These are phyloP conservation scores for Diutina scorzettiae DNA, from an alignment of 1,139 yeast species.

Conservation along the genomic window DNA sequence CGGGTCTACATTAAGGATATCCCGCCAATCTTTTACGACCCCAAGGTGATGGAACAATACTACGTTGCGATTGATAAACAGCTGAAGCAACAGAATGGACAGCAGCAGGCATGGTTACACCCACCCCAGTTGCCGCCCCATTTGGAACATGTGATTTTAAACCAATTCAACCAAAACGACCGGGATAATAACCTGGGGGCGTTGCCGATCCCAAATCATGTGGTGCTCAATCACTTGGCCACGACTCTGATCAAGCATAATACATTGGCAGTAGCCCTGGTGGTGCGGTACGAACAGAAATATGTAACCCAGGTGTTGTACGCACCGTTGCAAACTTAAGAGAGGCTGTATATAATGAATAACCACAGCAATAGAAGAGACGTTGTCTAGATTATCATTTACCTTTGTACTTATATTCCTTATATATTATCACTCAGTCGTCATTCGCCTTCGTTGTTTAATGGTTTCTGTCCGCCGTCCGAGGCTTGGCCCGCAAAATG, in stretches of 20 bases:
- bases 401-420: no score
- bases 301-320: conserved; percentile 38
- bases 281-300: conserved; percentile 35
- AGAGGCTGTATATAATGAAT: background rate
- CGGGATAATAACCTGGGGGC: conserved; percentile 38
- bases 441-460: no score
- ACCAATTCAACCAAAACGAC: conserved; percentile 35
- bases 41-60: conserved; percentile 48
- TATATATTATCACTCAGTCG: no score
- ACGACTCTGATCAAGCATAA: conserved; percentile 38
- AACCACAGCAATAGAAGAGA: no score
- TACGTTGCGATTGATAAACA: conserved; percentile 64
- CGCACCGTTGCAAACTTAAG: conserved; percentile 28
- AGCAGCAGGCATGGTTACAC: conserved; percentile 56
- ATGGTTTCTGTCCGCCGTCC: conserved; percentile 82
- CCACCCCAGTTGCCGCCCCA: conserved; percentile 44
- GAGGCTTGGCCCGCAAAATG: conserved; percentile 91
- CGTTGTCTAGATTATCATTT: no score
- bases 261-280: conserved; percentile 37
- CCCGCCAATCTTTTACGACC: conserved; percentile 85
- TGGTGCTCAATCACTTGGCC: conserved; percentile 36
- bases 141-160: conserved; percentile 34
- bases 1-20: conserved; percentile 53
- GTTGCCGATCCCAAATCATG: conserved; percentile 38
- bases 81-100: conserved; percentile 49